Evolutionary conservation across 2,329 filamentous ascomycete species (phyloP), one percentile per base, ranked within the genome.

Genomic region (Dendrostoma leiphaemia): DNA sequence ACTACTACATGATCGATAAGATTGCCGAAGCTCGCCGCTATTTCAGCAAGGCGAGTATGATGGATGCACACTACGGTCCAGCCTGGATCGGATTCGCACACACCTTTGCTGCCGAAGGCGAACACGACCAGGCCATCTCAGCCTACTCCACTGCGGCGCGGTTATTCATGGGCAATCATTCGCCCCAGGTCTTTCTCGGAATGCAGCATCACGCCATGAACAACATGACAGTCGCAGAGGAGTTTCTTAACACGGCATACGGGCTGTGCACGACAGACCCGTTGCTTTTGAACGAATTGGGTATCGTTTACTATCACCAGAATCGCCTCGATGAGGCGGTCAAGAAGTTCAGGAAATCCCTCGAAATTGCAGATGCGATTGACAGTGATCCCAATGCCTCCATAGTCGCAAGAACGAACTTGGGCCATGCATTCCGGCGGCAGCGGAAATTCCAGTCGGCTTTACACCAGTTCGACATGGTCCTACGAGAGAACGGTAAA

Each of bases 71-170:
- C 73, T 99, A 96, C 64, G 93, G 93, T 0, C 90, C 94, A 1
- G 94, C 94, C 3, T 99, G 94, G 94, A 97, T 99, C 60, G 94
- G 95, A 1, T 99, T 99, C 67, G 94, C 94, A 1, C 95, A 99
- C 69, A 99, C 94, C 0, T 99, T 99, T 68, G 94, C 94, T 1
- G 92, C 91, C 10, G 94, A 99, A 69, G 94, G 94, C 49, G 94
- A 99, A 71, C 92, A 97, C 69, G 94, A 99, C 69, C 94, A 99
- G 73, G 94, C 94, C 45, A 97, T 99, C 59, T 95, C 92, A 8
- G 94, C 95, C 0, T 99, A 99, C 73, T 96, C 90, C 28, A 99
- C 94, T 1, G 94, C 94, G 1, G 93, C 93, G 2, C 83, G 94
- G 35, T 76, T 99, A 0, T 99, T 99, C 71, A 96, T 97, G 77